Evolutionary conservation across 1,284 basidiomycete genomes (phyloP), one percentile per base, ranked within the genome.

Genomic region (Apiotrichum sp.): DNA sequence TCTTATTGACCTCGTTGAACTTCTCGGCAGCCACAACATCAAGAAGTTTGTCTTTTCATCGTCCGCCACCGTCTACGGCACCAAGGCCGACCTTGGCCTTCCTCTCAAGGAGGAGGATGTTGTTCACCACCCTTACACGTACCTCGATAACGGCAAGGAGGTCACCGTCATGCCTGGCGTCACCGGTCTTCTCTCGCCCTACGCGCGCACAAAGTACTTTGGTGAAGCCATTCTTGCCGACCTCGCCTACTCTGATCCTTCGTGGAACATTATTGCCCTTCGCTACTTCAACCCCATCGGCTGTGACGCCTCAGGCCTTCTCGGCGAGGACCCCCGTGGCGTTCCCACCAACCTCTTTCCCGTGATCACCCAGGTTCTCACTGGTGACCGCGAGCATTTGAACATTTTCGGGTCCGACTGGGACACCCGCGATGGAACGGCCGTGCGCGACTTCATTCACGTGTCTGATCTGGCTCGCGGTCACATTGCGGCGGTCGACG

Each of bases 211-310:
- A 45, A 58, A 58, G 44, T 58, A 51, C 48, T 58, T 58, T 44
- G 56, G 44, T 13, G 56, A 58, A 45, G 56, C 56, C 3, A 58
- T 58, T 36, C 56, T 58, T 16, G 56, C 56, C 42, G 56, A 58
- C 34, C 14, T 58, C 22, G 56, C 56, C 39, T 48, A 58, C 56
- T 46, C 62, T 0, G 57, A 58, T 35, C 59, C 62, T 8, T 48
- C 50, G 2, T 61, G 59, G 59, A 47, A 51, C 39, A 63, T 59
- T 14, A 54, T 64, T 44, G 57, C 59, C 10, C 52, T 66, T 14
- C 59, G 65, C 34, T 66, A 66, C 50, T 60, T 62, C 40, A 66
- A 66, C 45, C 65, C 65, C 10, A 62, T 62, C 51, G 65, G 65
- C 6, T 63, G 62, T 35, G 59, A 66, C 46, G 55, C 60, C 3